phyloP scores from a whole-genome alignment of 2,329 filamentous ascomycete genomes.

The Pseudogymnoascus sp. region DNA sequence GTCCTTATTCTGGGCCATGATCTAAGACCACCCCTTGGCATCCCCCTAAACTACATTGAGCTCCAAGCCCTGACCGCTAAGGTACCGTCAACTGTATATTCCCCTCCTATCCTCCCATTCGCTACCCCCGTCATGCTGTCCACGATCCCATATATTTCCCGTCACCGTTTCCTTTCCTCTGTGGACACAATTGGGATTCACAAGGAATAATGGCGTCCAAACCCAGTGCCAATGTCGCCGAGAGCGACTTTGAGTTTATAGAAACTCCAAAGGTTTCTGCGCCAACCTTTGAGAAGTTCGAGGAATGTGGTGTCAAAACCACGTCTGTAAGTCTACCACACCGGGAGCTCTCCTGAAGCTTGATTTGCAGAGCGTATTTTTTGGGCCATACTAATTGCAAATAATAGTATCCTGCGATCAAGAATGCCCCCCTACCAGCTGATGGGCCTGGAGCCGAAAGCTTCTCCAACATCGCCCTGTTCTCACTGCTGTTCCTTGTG shows the following conservation, averaged over 20 bases:
- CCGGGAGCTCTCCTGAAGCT: constrained; percentile 17
- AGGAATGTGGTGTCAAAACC: constrained; percentile 49
- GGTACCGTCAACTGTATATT: background rate
- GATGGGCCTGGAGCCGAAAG: constrained; percentile 76
- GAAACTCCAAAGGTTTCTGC: constrained; percentile 46
- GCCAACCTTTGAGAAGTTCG: constrained; percentile 43
- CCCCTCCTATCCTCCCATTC: constrained; percentile 2
- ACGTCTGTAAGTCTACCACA: constrained; percentile 40
- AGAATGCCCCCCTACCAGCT: constrained; percentile 88
- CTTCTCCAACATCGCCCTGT: constrained; percentile 78
- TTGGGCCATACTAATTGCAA: constrained; percentile 13
- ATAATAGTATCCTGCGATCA: constrained; percentile 72
- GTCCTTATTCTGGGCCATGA: background rate
- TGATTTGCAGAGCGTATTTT: constrained; percentile 10
- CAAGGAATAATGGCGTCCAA: constrained; percentile 39
- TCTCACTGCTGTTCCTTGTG: constrained; percentile 60
- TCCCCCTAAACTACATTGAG: background rate
- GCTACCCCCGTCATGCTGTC: constrained; percentile 11
- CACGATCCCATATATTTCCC: constrained; percentile 9
- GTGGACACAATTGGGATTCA: background rate
- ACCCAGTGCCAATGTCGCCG: constrained; percentile 40
- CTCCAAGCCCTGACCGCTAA: constrained; percentile 7
- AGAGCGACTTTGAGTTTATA: constrained; percentile 58
- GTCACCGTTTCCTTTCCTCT: background rate
- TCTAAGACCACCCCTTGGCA: constrained; percentile 3